A percentile compares a stretch with the other conserved stretches of the same genome.
phyloP scores from a whole-genome alignment of 176 grass and related monocot genomes.

The Paspalum notatum region DNA sequence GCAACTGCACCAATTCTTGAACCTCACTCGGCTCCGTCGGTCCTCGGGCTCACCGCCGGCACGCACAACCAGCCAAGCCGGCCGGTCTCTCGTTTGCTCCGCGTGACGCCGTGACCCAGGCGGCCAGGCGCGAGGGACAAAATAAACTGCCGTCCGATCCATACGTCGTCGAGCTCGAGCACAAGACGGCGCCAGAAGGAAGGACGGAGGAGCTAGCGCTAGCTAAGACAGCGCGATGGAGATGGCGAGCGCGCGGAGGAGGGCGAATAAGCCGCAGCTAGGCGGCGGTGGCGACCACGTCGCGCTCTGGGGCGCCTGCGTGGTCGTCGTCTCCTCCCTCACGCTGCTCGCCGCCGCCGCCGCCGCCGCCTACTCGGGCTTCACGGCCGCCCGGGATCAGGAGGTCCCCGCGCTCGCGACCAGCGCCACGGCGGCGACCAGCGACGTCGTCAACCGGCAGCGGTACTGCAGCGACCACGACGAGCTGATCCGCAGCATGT shows the following conservation, averaged over 20 bases:
- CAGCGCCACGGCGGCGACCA: neutral
- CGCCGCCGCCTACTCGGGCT: neutral
- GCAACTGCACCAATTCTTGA: no score
- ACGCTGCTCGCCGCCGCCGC: conserved; percentile 26
- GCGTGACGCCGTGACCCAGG: no score
- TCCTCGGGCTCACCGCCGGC: no score
- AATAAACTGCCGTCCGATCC: no score
- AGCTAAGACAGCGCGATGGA: conserved; percentile 37
- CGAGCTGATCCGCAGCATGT: conserved; percentile 22
- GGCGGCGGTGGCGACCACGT: neutral
- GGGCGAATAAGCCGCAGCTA: neutral
- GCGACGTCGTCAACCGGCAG: neutral
- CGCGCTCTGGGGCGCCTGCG: conserved; percentile 41
- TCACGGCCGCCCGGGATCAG: neutral
- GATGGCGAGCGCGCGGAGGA: conserved; percentile 51
- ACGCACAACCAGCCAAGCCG: no score
- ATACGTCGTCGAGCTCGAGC: no score
- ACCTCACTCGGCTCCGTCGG: no score
- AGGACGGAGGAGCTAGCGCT: neutral
- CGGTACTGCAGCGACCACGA: conserved; percentile 11
- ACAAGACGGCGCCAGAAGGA: no score
- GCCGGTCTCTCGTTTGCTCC: no score
- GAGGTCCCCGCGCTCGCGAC: conserved; percentile 8
- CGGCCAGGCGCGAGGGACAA: no score
- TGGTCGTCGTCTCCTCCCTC: conserved; percentile 39